Evolutionary conservation across 2,329 filamentous ascomycete genomes (phyloP).

Genomic region (Aspergillus fischeri): DNA sequence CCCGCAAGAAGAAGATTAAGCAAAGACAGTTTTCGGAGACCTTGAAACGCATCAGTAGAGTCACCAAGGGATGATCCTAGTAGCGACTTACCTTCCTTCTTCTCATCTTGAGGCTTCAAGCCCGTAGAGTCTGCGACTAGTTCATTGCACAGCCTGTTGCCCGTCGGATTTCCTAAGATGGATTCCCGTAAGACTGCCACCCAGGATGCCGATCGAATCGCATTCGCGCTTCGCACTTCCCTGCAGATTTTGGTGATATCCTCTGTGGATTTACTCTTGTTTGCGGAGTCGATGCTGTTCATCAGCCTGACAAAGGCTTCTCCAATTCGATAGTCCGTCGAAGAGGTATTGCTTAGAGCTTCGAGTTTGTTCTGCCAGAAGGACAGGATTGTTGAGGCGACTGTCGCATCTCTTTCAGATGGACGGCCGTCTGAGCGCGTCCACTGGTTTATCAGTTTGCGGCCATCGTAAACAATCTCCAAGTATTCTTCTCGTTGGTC

Average conservation of each 20-base stretch:
- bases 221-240: slow-evolving; percentile 36
- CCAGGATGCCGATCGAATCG: slow-evolving; percentile 45
- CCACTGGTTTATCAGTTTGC: slow-evolving; percentile 45
- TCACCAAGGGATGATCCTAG: neutral
- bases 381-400: slow-evolving; percentile 21
- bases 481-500: slow-evolving; percentile 52
- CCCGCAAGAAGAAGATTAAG: slow-evolving; percentile 52
- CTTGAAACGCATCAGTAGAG: slow-evolving; percentile 24
- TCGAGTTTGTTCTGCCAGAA: slow-evolving; percentile 37
- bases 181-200: slow-evolving; percentile 48
- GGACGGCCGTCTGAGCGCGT: slow-evolving; percentile 23
- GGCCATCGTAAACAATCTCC: slow-evolving; percentile 50
- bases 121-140: slow-evolving; percentile 57
- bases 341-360: slow-evolving; percentile 24
- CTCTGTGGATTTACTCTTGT: slow-evolving; percentile 25
- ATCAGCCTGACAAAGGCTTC: slow-evolving; percentile 40
- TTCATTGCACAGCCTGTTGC: slow-evolving; percentile 56
- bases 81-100: slow-evolving; percentile 37
- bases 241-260: slow-evolving; percentile 33
- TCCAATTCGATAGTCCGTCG: slow-evolving; percentile 36
- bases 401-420: slow-evolving; percentile 12
- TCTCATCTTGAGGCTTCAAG: slow-evolving; percentile 43
- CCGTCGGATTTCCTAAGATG: slow-evolving; percentile 45
- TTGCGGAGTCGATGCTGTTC: slow-evolving; percentile 27
- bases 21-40: slow-evolving; percentile 47